A percentile compares a stretch with the other conserved stretches of the same genome.
These are phyloP conservation scores for Quercus alba DNA, from an alignment of 306 rosid genomes.

Conservation along the genomic window DNA sequence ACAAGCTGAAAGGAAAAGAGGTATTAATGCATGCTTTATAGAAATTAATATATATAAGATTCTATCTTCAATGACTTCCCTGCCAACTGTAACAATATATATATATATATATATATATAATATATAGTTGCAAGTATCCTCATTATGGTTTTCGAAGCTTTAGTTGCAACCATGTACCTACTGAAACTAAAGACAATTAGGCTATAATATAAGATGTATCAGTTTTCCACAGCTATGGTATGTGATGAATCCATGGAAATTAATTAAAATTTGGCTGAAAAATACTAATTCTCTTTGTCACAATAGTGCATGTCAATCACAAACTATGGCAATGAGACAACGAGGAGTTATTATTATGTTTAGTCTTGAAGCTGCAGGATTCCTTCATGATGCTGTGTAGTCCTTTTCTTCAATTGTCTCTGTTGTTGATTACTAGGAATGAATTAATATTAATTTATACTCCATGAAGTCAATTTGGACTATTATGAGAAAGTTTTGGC, in stretches of 20 bases:
- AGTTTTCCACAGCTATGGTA: background rate
- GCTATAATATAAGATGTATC: background rate
- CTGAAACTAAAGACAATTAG: background rate
- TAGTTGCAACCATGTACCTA: background rate
- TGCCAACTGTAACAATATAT: background rate
- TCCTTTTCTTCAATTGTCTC: no score
- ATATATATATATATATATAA: background rate
- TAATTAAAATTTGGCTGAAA: background rate
- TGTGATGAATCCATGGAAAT: background rate
- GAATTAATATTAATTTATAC: no score
- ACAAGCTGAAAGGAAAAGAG: slow-evolving; percentile 78
- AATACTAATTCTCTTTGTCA: background rate
- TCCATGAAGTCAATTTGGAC: no score
- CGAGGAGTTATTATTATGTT: no score
- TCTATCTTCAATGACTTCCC: background rate
- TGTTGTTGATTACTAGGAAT: no score
- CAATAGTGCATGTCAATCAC: background rate
- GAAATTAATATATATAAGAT: background rate
- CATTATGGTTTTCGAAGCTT: background rate
- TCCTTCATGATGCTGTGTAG: no score
- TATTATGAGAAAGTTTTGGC: no score
- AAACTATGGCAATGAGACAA: background rate
- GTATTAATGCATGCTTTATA: slow-evolving; percentile 24
- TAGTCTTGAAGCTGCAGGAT: no score
- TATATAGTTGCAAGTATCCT: background rate